These are phyloP conservation scores for Geranomyces michiganensis DNA, from an alignment of 192 early-diverging fungal species.

Conservation along the genomic window DNA sequence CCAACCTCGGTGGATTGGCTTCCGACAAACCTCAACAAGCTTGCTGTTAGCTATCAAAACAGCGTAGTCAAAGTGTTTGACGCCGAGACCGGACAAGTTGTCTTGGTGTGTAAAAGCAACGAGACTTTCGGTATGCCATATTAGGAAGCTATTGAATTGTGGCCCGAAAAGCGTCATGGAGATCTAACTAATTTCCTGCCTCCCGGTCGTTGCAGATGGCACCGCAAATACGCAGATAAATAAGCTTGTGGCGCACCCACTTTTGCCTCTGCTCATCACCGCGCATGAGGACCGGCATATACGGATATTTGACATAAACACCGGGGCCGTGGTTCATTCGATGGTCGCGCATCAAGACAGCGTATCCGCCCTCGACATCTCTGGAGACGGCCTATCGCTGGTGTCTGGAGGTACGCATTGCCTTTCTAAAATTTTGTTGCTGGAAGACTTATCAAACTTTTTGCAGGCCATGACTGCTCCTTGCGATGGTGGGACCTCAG, in stretches of 20 bases:
- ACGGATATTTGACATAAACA: slow-evolving; percentile 74
- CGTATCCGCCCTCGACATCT: slow-evolving; percentile 68
- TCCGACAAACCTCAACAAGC: slow-evolving; percentile 55
- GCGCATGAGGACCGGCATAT: slow-evolving; percentile 78
- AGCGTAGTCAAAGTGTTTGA: slow-evolving; percentile 72
- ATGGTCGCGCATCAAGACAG: slow-evolving; percentile 71
- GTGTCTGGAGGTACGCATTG: slow-evolving; percentile 61
- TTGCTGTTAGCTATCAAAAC: slow-evolving; percentile 69
- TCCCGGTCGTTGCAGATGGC: slow-evolving; percentile 50
- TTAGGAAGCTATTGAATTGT: not conserved
- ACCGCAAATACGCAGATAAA: slow-evolving; percentile 76
- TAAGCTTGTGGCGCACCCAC: slow-evolving; percentile 71
- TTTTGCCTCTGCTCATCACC: slow-evolving; percentile 69
- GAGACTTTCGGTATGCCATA: slow-evolving; percentile 72
- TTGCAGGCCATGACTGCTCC: slow-evolving; percentile 72
- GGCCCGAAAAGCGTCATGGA: not conserved
- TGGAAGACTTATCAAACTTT: slow-evolving; percentile 10
- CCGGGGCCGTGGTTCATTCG: slow-evolving; percentile 59
- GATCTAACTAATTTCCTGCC: not conserved
- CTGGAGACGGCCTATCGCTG: slow-evolving; percentile 62
- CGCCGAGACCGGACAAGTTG: slow-evolving; percentile 69
- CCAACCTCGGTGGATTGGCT: slow-evolving; percentile 78
- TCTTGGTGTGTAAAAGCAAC: slow-evolving; percentile 58
- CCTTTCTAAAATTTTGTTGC: not conserved
- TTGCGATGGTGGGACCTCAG: slow-evolving; percentile 78